Conservation (phyloP, 2,329 filamentous ascomycete genomes). For the Phoma herbarum region DNA sequence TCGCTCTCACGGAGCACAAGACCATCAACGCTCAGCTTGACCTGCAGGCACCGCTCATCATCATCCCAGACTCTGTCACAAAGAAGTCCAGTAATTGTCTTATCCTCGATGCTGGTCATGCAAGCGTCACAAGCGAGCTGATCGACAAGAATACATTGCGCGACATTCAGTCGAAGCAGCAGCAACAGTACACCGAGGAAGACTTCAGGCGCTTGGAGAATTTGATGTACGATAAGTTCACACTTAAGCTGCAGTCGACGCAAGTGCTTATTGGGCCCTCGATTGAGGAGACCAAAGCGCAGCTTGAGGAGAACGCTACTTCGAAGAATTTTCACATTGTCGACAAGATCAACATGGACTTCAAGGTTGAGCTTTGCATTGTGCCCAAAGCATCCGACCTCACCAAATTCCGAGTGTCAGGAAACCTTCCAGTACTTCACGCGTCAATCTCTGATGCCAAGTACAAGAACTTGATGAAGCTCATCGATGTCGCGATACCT, state of each 20-base stretch:
- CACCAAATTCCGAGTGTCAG: slow-evolving; percentile 89
- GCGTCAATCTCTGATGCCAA: slow-evolving; percentile 92
- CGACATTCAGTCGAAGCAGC: slow-evolving; percentile 90
- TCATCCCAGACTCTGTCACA: slow-evolving; percentile 92
- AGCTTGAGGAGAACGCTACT: slow-evolving; percentile 74
- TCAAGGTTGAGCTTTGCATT: slow-evolving; percentile 95
- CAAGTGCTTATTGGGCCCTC: slow-evolving; percentile 95
- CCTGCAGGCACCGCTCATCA: slow-evolving; percentile 93
- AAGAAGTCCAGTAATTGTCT: slow-evolving; percentile 82
- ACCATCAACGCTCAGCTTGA: slow-evolving; percentile 97
- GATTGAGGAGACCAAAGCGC: slow-evolving; percentile 85
- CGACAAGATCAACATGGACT: slow-evolving; percentile 96
- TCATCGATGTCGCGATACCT: slow-evolving; percentile 94
- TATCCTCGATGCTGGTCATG: slow-evolving; percentile 95
- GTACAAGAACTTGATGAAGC: slow-evolving; percentile 95
- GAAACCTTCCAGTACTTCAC: slow-evolving; percentile 90
- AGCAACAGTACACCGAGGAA: slow-evolving; percentile 83
- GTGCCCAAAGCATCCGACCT: slow-evolving; percentile 94
- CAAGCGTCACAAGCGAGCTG: slow-evolving; percentile 90
- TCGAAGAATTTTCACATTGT: slow-evolving; percentile 84
- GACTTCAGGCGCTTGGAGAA: slow-evolving; percentile 89
- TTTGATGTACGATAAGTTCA: slow-evolving; percentile 97
- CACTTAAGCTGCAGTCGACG: slow-evolving; percentile 90
- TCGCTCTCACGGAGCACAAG: slow-evolving; percentile 96
- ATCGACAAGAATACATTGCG: slow-evolving; percentile 91